Conservation (phyloP, 2,329 filamentous ascomycete genomes). For the Neonectria neomacrospora region DNA sequence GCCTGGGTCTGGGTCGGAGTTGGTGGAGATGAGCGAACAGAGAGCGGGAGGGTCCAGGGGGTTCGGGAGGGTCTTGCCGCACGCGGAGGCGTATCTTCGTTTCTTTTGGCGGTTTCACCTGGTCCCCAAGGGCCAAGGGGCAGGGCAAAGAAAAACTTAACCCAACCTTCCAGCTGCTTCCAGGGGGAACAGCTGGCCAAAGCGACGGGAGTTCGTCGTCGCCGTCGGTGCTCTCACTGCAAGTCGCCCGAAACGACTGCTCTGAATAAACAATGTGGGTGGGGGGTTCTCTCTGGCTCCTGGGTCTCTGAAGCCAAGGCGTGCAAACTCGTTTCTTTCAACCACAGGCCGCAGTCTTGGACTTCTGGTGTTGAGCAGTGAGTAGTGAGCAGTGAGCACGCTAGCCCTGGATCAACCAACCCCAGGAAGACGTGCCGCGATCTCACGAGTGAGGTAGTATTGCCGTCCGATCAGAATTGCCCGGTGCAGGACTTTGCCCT, state of each 20-base stretch:
- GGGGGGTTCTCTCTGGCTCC: no score
- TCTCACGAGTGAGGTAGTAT: conserved; percentile 9
- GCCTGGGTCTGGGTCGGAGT: not conserved
- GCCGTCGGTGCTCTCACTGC: not conserved
- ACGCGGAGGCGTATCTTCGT: conserved; percentile 12
- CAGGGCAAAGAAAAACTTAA: conserved; percentile 18
- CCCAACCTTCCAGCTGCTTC: conserved; percentile 17
- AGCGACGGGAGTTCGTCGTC: conserved; percentile 7
- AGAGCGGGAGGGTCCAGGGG: conserved; percentile 22
- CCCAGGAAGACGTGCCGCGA: conserved; percentile 18
- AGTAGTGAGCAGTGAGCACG: conserved; percentile 3
- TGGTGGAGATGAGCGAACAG: conserved; percentile 19
- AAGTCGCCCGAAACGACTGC: conserved; percentile 19
- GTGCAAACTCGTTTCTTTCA: not conserved
- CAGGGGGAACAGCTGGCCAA: conserved; percentile 29
- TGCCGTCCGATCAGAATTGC: conserved; percentile 28
- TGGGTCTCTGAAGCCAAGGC: no score
- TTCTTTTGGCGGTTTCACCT: conserved; percentile 35
- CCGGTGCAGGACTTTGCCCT: conserved; percentile 13
- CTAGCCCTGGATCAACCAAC: conserved; percentile 20
- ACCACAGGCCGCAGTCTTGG: not conserved
- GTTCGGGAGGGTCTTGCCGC: conserved; percentile 8
- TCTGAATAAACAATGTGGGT: conserved; percentile 24
- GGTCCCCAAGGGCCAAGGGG: conserved; percentile 14
- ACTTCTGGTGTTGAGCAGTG: not conserved